phyloP scores from a whole-genome alignment of 768 basidiomycete genomes.

The Rhodotorula diobovata region DNA sequence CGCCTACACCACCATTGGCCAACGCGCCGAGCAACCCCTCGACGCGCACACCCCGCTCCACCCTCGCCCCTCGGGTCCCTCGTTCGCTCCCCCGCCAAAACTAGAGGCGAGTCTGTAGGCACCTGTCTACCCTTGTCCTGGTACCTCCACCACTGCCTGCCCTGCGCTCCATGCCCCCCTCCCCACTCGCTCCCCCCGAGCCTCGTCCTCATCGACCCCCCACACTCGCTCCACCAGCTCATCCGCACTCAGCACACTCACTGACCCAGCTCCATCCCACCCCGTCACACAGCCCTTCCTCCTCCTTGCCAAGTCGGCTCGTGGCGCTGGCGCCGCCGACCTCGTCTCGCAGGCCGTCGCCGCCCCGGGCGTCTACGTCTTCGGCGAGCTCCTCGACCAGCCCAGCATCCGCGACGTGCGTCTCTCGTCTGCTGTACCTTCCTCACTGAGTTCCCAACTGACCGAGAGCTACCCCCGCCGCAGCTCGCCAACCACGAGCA shows the following conservation, averaged over 20 bases:
- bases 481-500: conserved; percentile 68
- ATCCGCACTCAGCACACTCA: background rate
- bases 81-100: conserved; percentile 32
- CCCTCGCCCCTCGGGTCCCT: conserved; percentile 16
- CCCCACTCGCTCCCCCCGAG: background rate
- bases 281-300: conserved; percentile 64
- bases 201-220: background rate
- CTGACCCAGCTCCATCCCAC: background rate
- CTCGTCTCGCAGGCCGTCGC: conserved; percentile 78
- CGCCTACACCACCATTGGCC: conserved; percentile 28
- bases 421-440: background rate
- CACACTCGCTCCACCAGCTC: background rate
- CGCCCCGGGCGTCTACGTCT: conserved; percentile 86
- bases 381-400: conserved; percentile 77
- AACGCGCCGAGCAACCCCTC: background rate
- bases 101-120: conserved; percentile 32
- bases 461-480: background rate
- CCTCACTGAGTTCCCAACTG: background rate
- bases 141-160: too few relatives aligned
- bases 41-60: background rate
- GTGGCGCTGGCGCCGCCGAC: conserved; percentile 88
- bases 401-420: conserved; percentile 78
- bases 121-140: too few relatives aligned
- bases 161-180: too few relatives aligned
- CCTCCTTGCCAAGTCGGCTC: conserved; percentile 83